Evolutionary conservation across 257 asterid species (phyloP).

Genomic region (Plectranthus barbatus): DNA sequence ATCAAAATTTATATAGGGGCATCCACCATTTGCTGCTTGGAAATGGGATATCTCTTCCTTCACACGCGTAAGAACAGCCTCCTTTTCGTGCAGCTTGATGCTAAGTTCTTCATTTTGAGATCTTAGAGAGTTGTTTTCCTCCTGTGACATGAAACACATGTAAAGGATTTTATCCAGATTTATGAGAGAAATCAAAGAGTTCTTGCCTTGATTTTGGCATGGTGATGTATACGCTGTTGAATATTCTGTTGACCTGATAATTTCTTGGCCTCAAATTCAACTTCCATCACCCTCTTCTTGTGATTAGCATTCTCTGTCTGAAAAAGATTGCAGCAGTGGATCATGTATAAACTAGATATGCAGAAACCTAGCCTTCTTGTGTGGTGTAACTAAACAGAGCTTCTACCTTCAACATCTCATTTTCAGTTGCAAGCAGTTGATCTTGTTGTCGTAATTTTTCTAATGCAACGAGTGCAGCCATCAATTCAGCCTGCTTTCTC

Average conservation of each 20-base stretch:
- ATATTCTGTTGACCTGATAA: slow-evolving; percentile 91
- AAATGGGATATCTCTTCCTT: slow-evolving; percentile 77
- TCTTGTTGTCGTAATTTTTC: slow-evolving; percentile 64
- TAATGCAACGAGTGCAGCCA: slow-evolving; percentile 63
- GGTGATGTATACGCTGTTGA: slow-evolving; percentile 97
- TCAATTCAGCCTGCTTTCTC: slow-evolving; percentile 84
- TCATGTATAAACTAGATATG: slow-evolving; percentile 4
- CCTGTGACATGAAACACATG: slow-evolving; percentile 36
- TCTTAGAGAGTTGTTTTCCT: slow-evolving; percentile 73
- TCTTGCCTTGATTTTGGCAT: slow-evolving; percentile 82
- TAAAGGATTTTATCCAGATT: too few relatives aligned
- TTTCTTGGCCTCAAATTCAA: slow-evolving; percentile 70
- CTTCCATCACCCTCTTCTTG: slow-evolving; percentile 62
- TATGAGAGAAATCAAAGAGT: not conserved
- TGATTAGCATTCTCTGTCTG: slow-evolving; percentile 60
- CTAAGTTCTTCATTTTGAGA: slow-evolving; percentile 73
- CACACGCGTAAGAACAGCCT: slow-evolving; percentile 62
- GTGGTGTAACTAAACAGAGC: not conserved
- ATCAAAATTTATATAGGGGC: slow-evolving; percentile 59
- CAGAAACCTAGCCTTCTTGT: not conserved
- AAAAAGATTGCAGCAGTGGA: slow-evolving; percentile 4
- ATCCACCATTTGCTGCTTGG: slow-evolving; percentile 68
- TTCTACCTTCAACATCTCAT: slow-evolving; percentile 72
- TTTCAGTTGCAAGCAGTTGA: slow-evolving; percentile 57
- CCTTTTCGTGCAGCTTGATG: slow-evolving; percentile 55